Evolutionary conservation across 148 eudicot genomes (phyloP), one percentile per base, ranked within the genome.

Genomic region (Nyssa sinensis): DNA sequence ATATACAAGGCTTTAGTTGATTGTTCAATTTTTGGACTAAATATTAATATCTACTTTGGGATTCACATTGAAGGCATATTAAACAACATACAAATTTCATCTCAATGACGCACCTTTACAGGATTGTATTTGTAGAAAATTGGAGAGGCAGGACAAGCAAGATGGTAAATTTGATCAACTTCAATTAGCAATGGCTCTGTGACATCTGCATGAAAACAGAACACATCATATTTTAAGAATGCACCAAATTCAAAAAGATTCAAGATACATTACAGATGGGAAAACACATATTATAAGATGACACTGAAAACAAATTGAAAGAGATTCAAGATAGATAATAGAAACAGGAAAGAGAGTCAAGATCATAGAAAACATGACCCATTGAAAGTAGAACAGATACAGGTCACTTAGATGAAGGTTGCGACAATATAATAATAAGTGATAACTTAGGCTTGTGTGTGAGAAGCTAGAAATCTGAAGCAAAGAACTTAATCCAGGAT

Each of bases 91-190:
- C 13, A 16, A 29, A 58, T 72, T 60, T 19, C 33, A 2, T 27
- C 30, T 58, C 34, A 25, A 71, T 25, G 17, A 72, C 70, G 62
- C 60, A 85, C 98, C 90, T 94, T 94, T 19, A 94, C 98, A 78
- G 98, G 96, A 72, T 92, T 94, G 83, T 94, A 86, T 79, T 94
- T 94, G 91, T 94, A 94, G 81, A 92, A 94, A 66, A 94, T 92
- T 16, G 98, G 98, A 44, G 98, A 94, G 37, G 98, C 98, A 58
- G 98, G 98, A 75, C 98, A 94, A 37, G 98, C 98, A 77, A 94
- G 98, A 75, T 94, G 98, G 77, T 94, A 94, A 29, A 94, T 94
- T 74, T 82, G 95, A 80, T 94, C 98, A 80, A 92, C 98, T 79
- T 92, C 97, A 65, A 94, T 24, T 77, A 92, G 74, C 71, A 94